Conservation (phyloP, 192 early-diverging fungal genomes). For the Coemansia sp. region DNA sequence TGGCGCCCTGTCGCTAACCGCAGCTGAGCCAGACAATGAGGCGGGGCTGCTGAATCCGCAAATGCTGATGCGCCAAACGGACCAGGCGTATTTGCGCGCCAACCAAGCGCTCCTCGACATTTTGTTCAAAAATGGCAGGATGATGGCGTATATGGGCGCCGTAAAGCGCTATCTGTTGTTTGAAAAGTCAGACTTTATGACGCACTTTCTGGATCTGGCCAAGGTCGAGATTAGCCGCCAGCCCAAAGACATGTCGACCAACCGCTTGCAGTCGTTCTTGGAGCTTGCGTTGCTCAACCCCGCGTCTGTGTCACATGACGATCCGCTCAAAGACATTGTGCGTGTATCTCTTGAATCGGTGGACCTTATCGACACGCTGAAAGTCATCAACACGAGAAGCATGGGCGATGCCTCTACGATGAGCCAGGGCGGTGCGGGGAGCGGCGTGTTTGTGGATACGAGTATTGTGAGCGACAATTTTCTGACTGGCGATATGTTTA, state of each 20-base stretch:
- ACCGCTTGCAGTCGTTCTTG: constrained; percentile 77
- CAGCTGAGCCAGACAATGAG: neutral
- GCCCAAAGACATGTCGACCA: constrained; percentile 59
- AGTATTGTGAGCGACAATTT: constrained; percentile 30
- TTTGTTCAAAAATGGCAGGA: constrained; percentile 73
- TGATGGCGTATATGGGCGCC: constrained; percentile 77
- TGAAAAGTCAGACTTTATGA: constrained; percentile 91
- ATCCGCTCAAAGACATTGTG: constrained; percentile 85
- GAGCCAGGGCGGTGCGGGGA: neutral
- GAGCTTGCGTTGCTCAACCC: constrained; percentile 88
- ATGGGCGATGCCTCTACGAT: constrained; percentile 1
- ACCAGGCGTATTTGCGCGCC: constrained; percentile 83
- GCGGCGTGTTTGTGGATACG: constrained; percentile 19
- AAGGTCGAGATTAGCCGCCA: constrained; percentile 51
- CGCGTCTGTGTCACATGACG: constrained; percentile 73
- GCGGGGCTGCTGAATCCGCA: constrained; percentile 43
- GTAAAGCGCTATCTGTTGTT: constrained; percentile 92
- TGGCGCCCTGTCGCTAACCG: neutral
- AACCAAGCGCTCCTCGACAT: constrained; percentile 81
- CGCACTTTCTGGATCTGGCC: constrained; percentile 91
- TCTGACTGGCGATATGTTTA: constrained; percentile 68
- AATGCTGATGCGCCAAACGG: constrained; percentile 64
- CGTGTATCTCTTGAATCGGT: constrained; percentile 75
- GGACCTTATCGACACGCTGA: constrained; percentile 56
- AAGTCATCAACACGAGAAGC: constrained; percentile 16